Conservation (phyloP, 192 early-diverging fungal species). For the Ambispora gerdemannii region DNA sequence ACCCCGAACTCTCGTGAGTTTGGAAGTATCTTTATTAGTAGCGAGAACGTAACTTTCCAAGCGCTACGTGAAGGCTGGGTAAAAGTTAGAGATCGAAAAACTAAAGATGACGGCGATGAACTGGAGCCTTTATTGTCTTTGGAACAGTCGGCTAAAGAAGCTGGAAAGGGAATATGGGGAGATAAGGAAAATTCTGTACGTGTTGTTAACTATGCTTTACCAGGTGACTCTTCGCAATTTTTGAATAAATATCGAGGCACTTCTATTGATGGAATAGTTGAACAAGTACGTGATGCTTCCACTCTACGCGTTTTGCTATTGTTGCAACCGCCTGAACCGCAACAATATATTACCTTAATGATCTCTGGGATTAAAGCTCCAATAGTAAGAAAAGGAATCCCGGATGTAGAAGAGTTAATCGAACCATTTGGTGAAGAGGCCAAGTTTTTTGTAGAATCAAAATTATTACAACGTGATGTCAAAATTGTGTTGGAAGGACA, state of each 20-base stretch:
- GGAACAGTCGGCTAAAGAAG: slow-evolving; percentile 70
- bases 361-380: slow-evolving; percentile 87
- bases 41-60: slow-evolving; percentile 67
- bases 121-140: slow-evolving; percentile 54
- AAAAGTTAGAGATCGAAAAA: slow-evolving; percentile 62
- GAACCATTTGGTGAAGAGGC: slow-evolving; percentile 95
- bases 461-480: slow-evolving; percentile 89
- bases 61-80: slow-evolving; percentile 83
- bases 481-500: slow-evolving; percentile 79
- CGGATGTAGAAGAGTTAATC: slow-evolving; percentile 65
- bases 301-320: slow-evolving; percentile 74
- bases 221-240: slow-evolving; percentile 68
- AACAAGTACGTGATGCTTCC: slow-evolving; percentile 92
- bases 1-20: slow-evolving; percentile 69
- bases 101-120: slow-evolving; percentile 39
- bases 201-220: slow-evolving; percentile 51
- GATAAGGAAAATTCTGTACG: slow-evolving; percentile 50
- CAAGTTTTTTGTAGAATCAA: slow-evolving; percentile 85
- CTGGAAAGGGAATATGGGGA: slow-evolving; percentile 78
- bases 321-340: slow-evolving; percentile 50
- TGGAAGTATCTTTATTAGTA: slow-evolving; percentile 49
- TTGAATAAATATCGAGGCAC: slow-evolving; percentile 76
- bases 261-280: slow-evolving; percentile 84
- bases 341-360: slow-evolving; percentile 74
- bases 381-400: slow-evolving; percentile 67